Evolutionary conservation across 2,329 filamentous ascomycete species (phyloP).

Genomic region (Plectosphaerella sp.): DNA sequence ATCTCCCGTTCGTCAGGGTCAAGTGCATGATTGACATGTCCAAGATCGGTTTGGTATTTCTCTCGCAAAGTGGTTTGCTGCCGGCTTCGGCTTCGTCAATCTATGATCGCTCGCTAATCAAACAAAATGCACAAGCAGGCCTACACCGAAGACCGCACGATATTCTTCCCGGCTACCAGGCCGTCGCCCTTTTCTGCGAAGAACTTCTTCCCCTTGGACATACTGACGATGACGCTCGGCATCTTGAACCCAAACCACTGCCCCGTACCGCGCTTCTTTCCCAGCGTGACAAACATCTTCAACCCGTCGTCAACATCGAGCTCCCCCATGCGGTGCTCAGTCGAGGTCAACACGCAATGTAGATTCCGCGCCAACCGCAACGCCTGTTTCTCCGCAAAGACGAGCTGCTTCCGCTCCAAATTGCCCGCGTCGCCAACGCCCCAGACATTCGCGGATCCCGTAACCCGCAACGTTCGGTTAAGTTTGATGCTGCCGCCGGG

Average conservation of each 20-base stretch:
- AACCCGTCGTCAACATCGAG: slow-evolving; percentile 8
- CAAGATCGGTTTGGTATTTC: too few relatives aligned
- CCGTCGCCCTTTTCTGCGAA: slow-evolving; percentile 11
- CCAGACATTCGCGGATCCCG: slow-evolving; percentile 17
- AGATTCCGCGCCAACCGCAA: slow-evolving; percentile 29
- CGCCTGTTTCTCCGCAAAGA: slow-evolving; percentile 25
- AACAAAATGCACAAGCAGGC: too few relatives aligned
- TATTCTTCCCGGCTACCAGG: slow-evolving; percentile 9
- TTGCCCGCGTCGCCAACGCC: slow-evolving; percentile 21
- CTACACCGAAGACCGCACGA: slow-evolving; percentile 1
- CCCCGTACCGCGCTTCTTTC: slow-evolving; percentile 10
- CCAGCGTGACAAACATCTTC: slow-evolving; percentile 10
- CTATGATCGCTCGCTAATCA: too few relatives aligned
- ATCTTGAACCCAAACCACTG: slow-evolving; percentile 12
- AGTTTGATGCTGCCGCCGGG: slow-evolving; percentile 15
- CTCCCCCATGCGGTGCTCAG: not conserved
- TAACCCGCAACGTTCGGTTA: slow-evolving; percentile 16
- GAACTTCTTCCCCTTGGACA: slow-evolving; percentile 11
- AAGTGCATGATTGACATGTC: too few relatives aligned
- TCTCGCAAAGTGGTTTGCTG: too few relatives aligned
- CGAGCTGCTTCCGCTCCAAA: slow-evolving; percentile 14
- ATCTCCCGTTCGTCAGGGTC: too few relatives aligned
- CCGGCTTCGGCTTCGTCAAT: not conserved
- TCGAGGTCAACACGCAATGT: slow-evolving; percentile 13
- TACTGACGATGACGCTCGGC: slow-evolving; percentile 9